These are phyloP conservation scores for Suhomyces ambrosiae DNA, from an alignment of 1,139 yeast species.

Conservation along the genomic window DNA sequence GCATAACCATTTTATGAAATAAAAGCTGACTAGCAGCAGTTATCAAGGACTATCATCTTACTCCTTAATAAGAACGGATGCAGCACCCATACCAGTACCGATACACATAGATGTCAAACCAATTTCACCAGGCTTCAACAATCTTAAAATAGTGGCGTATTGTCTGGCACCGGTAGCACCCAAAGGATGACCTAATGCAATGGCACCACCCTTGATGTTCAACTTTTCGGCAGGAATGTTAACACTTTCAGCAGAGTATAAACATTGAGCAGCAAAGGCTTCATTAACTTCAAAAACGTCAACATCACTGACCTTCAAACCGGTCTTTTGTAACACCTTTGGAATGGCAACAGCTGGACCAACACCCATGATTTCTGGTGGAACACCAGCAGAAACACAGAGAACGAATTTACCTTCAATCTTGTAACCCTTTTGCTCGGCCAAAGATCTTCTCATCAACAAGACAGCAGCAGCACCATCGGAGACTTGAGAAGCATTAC, in stretches of 20 bases:
- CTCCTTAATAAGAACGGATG: slow-evolving; percentile 79
- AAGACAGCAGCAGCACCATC: slow-evolving; percentile 95
- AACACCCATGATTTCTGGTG: slow-evolving; percentile 96
- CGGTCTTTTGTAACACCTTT: slow-evolving; percentile 65
- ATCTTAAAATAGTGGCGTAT: slow-evolving; percentile 82
- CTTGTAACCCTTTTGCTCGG: slow-evolving; percentile 69
- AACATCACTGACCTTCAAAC: slow-evolving; percentile 65
- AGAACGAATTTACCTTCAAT: slow-evolving; percentile 75
- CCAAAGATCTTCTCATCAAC: slow-evolving; percentile 84
- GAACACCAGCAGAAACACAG: slow-evolving; percentile 82
- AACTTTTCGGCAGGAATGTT: slow-evolving; percentile 73
- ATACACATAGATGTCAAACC: slow-evolving; percentile 96
- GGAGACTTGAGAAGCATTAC: slow-evolving; percentile 92
- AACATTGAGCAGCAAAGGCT: slow-evolving; percentile 94
- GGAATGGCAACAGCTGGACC: slow-evolving; percentile 97
- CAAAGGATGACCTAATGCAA: slow-evolving; percentile 93
- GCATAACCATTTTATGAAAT: not conserved
- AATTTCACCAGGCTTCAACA: slow-evolving; percentile 74
- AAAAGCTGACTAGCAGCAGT: slow-evolving; percentile 8
- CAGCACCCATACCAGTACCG: slow-evolving; percentile 99
- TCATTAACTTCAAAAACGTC: slow-evolving; percentile 86
- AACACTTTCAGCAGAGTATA: slow-evolving; percentile 68
- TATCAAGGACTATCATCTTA: too few species aligned
- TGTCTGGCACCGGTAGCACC: slow-evolving; percentile 98
- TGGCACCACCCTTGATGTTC: slow-evolving; percentile 94